Percentiles rank a stretch among this genome's conserved stretches.
These are phyloP conservation scores for Lachnellula willkommii DNA, from an alignment of 2,329 filamentous ascomycete species.

Conservation along the genomic window DNA sequence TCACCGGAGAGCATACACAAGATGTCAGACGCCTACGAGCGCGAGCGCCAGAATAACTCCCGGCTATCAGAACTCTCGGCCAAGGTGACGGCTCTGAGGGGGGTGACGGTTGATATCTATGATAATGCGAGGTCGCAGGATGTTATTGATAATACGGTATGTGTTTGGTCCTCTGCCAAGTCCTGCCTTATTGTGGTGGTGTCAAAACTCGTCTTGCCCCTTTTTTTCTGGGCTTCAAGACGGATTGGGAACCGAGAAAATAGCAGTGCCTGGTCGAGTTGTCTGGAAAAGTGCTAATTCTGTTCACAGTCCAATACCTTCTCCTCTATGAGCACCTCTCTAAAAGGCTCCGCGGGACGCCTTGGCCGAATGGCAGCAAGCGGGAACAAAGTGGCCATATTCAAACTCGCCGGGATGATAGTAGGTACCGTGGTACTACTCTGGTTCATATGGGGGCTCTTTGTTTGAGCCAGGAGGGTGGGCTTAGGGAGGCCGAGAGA, in stretches of 20 bases:
- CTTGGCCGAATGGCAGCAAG: constrained; percentile 85
- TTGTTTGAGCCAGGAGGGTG: constrained; percentile 22
- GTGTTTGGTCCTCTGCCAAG: constrained; percentile 26
- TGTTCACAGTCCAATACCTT: constrained; percentile 75
- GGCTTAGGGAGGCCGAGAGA: neutral
- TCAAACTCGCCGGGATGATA: constrained; percentile 83
- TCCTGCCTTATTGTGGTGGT: neutral
- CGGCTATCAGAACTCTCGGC: constrained; percentile 84
- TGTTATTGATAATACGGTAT: constrained; percentile 80
- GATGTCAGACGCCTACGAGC: constrained; percentile 75
- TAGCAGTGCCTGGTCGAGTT: neutral
- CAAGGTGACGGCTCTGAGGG: constrained; percentile 87
- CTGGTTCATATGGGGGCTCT: constrained; percentile 49
- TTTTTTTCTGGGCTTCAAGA: neutral
- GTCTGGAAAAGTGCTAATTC: neutral
- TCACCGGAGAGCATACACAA: constrained; percentile 12
- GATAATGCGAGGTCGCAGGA: constrained; percentile 86
- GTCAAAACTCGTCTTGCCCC: neutral
- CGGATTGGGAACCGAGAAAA: neutral
- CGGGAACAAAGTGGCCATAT: constrained; percentile 84
- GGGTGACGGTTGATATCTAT: constrained; percentile 96
- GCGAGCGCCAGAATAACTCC: constrained; percentile 87
- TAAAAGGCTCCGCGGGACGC: constrained; percentile 78
- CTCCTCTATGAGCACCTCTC: constrained; percentile 72
- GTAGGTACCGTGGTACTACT: constrained; percentile 66